Conservation (phyloP, 2,329 filamentous ascomycete species). For the Pseudogymnoascus sp. region DNA sequence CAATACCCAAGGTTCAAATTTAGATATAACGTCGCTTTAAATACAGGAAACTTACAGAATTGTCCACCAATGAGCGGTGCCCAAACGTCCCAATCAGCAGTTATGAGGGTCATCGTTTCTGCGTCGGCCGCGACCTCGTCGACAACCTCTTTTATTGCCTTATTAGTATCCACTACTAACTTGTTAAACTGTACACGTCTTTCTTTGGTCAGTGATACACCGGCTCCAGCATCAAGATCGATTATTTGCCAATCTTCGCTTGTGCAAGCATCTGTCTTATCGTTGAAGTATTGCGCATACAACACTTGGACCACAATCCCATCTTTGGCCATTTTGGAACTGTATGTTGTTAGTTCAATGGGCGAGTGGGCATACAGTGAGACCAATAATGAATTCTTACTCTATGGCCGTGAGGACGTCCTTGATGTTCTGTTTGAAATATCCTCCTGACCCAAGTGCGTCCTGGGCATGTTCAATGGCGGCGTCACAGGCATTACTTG, state of each 20-base stretch:
- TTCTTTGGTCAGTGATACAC: constrained; percentile 19
- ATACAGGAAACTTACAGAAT: constrained; percentile 23
- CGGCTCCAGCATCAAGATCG: constrained; percentile 12
- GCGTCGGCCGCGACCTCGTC: constrained; percentile 20
- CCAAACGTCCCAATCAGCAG: constrained; percentile 26
- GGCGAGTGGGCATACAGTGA: background rate
- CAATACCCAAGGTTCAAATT: background rate
- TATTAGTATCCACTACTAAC: constrained; percentile 25
- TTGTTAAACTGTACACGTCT: constrained; percentile 28
- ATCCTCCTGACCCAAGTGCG: constrained; percentile 22
- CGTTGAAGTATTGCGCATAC: constrained; percentile 31
- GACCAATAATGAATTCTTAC: background rate
- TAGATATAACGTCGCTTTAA: background rate
- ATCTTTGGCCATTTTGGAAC: constrained; percentile 26
- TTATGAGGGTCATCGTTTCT: constrained; percentile 22
- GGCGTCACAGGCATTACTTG: constrained; percentile 16
- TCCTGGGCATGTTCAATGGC: constrained; percentile 21
- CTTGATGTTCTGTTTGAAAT: constrained; percentile 26
- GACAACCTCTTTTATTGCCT: constrained; percentile 25
- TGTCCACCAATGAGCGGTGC: constrained; percentile 26
- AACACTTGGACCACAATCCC: constrained; percentile 27
- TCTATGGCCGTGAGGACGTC: constrained; percentile 22
- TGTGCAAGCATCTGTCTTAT: constrained; percentile 23
- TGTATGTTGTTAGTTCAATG: constrained; percentile 12
- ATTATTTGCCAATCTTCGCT: constrained; percentile 14